Base-by-base conservation (phyloP, 805 yeast species). In the Candida palmyrensis region DNA sequence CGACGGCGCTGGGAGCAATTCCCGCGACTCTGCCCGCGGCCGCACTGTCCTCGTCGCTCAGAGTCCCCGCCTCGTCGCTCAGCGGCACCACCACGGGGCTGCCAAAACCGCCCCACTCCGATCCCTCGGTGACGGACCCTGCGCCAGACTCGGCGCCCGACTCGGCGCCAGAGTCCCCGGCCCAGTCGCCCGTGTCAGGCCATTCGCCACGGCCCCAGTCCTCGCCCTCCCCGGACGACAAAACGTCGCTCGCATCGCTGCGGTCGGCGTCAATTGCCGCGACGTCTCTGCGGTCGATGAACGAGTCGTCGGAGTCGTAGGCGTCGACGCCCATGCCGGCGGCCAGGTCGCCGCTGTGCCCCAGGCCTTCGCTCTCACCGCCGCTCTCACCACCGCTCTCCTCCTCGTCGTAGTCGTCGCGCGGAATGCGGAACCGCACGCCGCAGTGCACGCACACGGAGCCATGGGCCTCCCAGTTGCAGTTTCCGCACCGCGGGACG, bases 381-480 rank as follows among this genome's bases (percentile, higher is more conserved):
- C 34, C 35, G 13, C 44, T 40, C 4, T 41, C 42, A 15, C 33
- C 35, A 32, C 58, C 64, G n/a, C 55, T 60, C 9, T 43, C 49
- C 29, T 59, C 64, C 31, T 57, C 63, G 29, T 53, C 51, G 36
- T 53, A 56, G 16, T 58, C 57, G 18, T 54, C 53, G 14, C 50
- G 49, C 2, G 64, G 52, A 6, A 48, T 41, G 16, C 66, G 47
- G 40, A 81, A 68, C 20, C 75, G 51, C 37, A 74, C 58, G 4
- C 82, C 81, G 53, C 92, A 83, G 46, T 82, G 82, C 5, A 75
- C 66, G 47, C 92, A 83, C n/a, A 56, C 62, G 3, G 68, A 57
- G 0, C 84, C 87, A 39, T 74, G 75, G 1, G 82, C 77, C 46
- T 83, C 90, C 90, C 90, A 83, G 47, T 79, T 87, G 51, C 92